phyloP scores from a whole-genome alignment of 73 alveolate species.

The Stentor coeruleus region DNA sequence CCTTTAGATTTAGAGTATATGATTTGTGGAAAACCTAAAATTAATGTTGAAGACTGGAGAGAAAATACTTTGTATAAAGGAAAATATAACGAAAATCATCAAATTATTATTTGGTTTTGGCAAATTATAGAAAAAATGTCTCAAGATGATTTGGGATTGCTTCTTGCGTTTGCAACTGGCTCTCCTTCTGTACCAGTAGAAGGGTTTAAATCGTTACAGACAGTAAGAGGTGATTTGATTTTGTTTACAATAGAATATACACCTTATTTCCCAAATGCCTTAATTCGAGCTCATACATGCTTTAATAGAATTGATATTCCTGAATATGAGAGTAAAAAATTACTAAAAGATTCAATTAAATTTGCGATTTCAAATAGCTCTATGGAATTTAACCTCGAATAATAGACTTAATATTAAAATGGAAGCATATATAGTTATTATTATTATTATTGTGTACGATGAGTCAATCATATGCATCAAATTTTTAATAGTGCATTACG shows the following conservation, averaged over 20 bases:
- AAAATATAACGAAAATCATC: conserved; percentile 46
- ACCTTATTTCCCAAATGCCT: conserved; percentile 54
- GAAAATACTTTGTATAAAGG: conserved; percentile 78
- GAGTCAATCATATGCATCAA: too few relatives aligned
- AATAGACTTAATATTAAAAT: too few relatives aligned
- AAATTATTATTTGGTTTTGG: conserved; percentile 94
- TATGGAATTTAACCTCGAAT: too few relatives aligned
- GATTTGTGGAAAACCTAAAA: conserved; percentile 65
- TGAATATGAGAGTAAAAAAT: background rate
- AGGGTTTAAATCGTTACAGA: conserved; percentile 71
- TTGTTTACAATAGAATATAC: conserved; percentile 69
- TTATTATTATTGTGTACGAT: too few relatives aligned
- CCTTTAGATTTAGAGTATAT: conserved; percentile 61
- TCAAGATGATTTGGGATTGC: conserved; percentile 70
- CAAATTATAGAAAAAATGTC: conserved; percentile 50
- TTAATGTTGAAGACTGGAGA: conserved; percentile 91
- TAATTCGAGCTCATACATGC: conserved; percentile 94
- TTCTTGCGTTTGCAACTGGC: conserved; percentile 89
- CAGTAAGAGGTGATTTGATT: conserved; percentile 76
- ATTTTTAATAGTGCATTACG: too few relatives aligned
- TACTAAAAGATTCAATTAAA: background rate
- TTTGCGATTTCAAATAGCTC: too few relatives aligned
- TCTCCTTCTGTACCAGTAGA: conserved; percentile 86
- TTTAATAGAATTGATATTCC: conserved; percentile 93
- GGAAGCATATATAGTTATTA: too few relatives aligned